phyloP scores from a whole-genome alignment of 1,284 basidiomycete genomes.

The Moesziomyces sp. region DNA sequence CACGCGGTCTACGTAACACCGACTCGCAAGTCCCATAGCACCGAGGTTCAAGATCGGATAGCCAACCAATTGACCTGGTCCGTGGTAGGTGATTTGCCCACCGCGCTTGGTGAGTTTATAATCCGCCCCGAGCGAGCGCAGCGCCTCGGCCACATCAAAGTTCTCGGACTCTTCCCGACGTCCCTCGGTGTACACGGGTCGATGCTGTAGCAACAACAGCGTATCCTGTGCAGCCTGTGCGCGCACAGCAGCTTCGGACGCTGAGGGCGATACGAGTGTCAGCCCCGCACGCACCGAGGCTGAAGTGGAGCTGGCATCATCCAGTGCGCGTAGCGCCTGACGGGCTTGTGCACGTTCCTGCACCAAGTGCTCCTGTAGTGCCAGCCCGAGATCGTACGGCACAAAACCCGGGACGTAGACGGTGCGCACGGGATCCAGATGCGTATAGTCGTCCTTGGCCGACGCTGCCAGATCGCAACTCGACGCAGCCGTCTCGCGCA shows the following conservation, averaged over 20 bases:
- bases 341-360: conserved; percentile 51
- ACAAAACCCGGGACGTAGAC: conserved; percentile 61
- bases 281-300: conserved; percentile 48
- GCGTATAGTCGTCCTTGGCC: conserved; percentile 13
- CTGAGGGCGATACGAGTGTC: conserved; percentile 73
- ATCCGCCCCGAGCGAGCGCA: conserved; percentile 83
- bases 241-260: conserved; percentile 67
- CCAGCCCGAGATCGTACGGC: conserved; percentile 59
- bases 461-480: conserved; percentile 23
- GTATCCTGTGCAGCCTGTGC: conserved; percentile 69
- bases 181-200: conserved; percentile 93
- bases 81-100: conserved; percentile 95
- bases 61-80: conserved; percentile 94
- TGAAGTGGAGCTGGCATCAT: conserved; percentile 83
- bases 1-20: conserved; percentile 79
- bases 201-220: conserved; percentile 76
- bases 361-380: conserved; percentile 62
- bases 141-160: conserved; percentile 74
- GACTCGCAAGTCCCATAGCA: conserved; percentile 71
- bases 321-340: conserved; percentile 75
- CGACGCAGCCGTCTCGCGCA: not conserved
- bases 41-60: conserved; percentile 90
- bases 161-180: conserved; percentile 74
- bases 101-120: conserved; percentile 86
- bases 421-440: conserved; percentile 34